Evolutionary conservation across 805 yeast genomes (phyloP), one percentile per base, ranked within the genome.

Genomic region (Zygosaccharomyces bailii): DNA sequence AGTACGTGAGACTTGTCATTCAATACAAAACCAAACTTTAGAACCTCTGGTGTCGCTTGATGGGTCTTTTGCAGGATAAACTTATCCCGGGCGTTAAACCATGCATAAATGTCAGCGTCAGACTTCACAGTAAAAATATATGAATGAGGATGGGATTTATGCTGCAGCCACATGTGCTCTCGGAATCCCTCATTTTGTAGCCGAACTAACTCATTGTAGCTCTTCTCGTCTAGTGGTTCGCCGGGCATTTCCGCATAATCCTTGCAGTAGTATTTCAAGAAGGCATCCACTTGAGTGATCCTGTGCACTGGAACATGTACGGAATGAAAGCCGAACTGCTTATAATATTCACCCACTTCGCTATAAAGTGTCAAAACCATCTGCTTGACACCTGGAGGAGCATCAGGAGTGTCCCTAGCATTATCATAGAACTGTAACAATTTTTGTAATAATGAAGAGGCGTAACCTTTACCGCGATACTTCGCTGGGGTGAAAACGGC

Each of bases 311-410:
- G 71, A 4, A 69, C 68, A 39, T 68, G 72, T 37, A 55, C 43
- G 13, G 71, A 65, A n/a, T 59, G 66, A 57, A 76, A 84, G 0
- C 90, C 95, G 51, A 82, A 78, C 50, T 71, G 67, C 29, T 71
- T 66, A 61, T 88, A 88, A 53, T 74, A 86, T 24, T 71, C 74
- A 11, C 85, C 91, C 16, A 85, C 78, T 39, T 82, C 93, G 49
- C 91, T 82, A 71, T 86, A 86, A 41, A 87, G 70, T 32, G 70
- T 68, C 29, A 72, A 61, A 11, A 73, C 59, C 17, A 61, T 48
- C 16, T 65, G 57, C 7, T 56, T 51, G 38, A 61, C 51, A 24
- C 70, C 61, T 20, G 60, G 60, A 9, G 60, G 56, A 8, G 52
- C 56, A 8, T 43, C 43, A 2, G 55, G 45, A n/a, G 44, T 42